These are phyloP conservation scores for Omphalea diandra DNA, from an alignment of 441 rosid genomes.

Conservation along the genomic window DNA sequence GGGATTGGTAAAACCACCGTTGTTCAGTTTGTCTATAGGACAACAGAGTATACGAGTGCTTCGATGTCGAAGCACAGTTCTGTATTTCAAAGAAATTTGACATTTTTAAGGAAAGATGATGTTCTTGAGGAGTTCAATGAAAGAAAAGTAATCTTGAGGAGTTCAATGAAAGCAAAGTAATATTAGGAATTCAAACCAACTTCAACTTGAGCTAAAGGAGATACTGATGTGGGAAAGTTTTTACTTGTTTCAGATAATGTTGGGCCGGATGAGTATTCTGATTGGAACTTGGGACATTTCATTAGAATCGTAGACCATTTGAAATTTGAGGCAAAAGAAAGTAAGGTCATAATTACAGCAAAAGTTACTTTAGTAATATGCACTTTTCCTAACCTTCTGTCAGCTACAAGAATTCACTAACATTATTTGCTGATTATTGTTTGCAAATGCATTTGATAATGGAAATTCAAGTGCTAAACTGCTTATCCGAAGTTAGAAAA, in stretches of 20 bases:
- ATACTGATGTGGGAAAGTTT: not conserved
- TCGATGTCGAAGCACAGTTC: slow-evolving; percentile 1
- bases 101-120: not conserved
- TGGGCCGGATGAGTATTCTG: not conserved
- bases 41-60: not conserved
- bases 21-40: slow-evolving; percentile 1
- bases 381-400: not conserved
- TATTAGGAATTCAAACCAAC: not conserved
- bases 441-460: slow-evolving; percentile 7
- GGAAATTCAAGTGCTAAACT: not conserved
- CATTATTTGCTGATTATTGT: not conserved
- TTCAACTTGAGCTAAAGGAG: slow-evolving; percentile 4
- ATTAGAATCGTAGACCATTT: not conserved
- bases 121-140: not conserved
- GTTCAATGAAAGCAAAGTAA: not conserved
- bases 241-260: not conserved
- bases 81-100: slow-evolving; percentile 2
- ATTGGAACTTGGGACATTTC: slow-evolving; percentile 2
- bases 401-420: not conserved
- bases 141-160: not conserved
- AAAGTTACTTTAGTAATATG: not conserved
- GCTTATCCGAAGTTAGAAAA: not conserved
- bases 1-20: slow-evolving; percentile 1
- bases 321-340: not conserved
- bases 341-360: not conserved